phyloP scores from a whole-genome alignment of 179 eudicot genomes.

The Amaranthus tricolor region DNA sequence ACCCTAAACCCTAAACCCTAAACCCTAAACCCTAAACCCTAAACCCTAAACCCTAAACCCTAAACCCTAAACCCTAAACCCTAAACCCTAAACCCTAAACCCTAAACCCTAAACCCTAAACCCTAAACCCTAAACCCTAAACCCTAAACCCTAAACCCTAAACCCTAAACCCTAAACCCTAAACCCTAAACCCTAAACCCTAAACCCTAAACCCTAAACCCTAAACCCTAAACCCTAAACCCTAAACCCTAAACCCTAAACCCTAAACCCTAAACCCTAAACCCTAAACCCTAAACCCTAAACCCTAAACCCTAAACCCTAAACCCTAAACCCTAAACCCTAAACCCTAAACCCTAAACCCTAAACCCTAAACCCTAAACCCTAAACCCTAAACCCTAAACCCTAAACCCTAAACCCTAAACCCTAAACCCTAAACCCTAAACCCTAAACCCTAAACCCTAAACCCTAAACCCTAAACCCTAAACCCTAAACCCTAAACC shows the following conservation, averaged over 20 bases:
- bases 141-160: slow-evolving; percentile 27
- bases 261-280: slow-evolving; percentile 22
- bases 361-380: slow-evolving; percentile 28
- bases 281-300: slow-evolving; percentile 22
- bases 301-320: slow-evolving; percentile 24
- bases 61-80: slow-evolving; percentile 24
- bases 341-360: slow-evolving; percentile 21
- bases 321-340: slow-evolving; percentile 27
- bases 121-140: slow-evolving; percentile 32
- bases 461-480: slow-evolving; percentile 36
- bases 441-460: slow-evolving; percentile 34
- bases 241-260: slow-evolving; percentile 27
- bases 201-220: slow-evolving; percentile 32
- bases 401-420: slow-evolving; percentile 30
- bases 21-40: slow-evolving; percentile 29
- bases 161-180: slow-evolving; percentile 24
- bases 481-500: slow-evolving; percentile 29
- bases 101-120: slow-evolving; percentile 25
- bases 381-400: slow-evolving; percentile 29
- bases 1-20: slow-evolving; percentile 28
- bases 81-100: slow-evolving; percentile 31
- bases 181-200: slow-evolving; percentile 27
- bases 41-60: slow-evolving; percentile 31
- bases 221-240: slow-evolving; percentile 30
- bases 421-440: slow-evolving; percentile 27